These are phyloP conservation scores for Pseudofabraea citricarpa DNA, from an alignment of 2,329 filamentous ascomycete species.

Conservation along the genomic window DNA sequence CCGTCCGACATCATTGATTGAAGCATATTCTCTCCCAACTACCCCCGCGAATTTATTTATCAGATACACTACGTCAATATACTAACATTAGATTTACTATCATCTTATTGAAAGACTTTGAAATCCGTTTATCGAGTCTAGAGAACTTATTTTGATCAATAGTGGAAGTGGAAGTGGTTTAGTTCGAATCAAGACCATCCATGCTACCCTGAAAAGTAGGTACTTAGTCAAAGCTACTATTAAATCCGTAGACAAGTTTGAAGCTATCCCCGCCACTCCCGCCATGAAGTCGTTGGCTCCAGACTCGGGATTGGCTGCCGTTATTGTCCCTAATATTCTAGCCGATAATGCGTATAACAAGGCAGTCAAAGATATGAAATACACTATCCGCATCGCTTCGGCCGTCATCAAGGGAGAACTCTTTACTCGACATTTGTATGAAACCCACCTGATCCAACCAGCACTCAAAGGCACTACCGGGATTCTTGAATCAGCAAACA, in stretches of 20 bases:
- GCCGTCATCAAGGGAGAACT: constrained; percentile 16
- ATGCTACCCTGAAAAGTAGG: constrained; percentile 31
- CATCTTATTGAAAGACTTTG: too few relatives aligned
- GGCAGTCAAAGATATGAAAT: constrained; percentile 33
- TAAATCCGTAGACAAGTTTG: constrained; percentile 38
- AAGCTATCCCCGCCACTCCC: constrained; percentile 28
- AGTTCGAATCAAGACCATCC: constrained; percentile 45
- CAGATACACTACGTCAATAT: too few relatives aligned
- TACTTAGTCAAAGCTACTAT: constrained; percentile 38
- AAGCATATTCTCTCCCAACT: too few relatives aligned
- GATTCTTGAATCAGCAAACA: constrained; percentile 33
- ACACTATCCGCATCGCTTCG: constrained; percentile 25
- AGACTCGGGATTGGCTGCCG: constrained; percentile 11
- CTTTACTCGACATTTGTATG: constrained; percentile 43
- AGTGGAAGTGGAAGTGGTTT: constrained; percentile 43
- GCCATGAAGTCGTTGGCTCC: constrained; percentile 30
- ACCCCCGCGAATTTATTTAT: too few relatives aligned
- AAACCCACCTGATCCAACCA: constrained; percentile 25
- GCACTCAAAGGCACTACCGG: constrained; percentile 31
- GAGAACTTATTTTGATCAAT: constrained; percentile 19
- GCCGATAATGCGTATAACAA: constrained; percentile 33
- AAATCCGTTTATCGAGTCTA: too few relatives aligned
- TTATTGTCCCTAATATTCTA: constrained; percentile 35
- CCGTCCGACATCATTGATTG: too few relatives aligned
- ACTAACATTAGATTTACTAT: too few relatives aligned